Percentiles rank a stretch among this genome's conserved stretches.
These are phyloP conservation scores for Candida krabiensis DNA, from an alignment of 805 yeast species.

Conservation along the genomic window DNA sequence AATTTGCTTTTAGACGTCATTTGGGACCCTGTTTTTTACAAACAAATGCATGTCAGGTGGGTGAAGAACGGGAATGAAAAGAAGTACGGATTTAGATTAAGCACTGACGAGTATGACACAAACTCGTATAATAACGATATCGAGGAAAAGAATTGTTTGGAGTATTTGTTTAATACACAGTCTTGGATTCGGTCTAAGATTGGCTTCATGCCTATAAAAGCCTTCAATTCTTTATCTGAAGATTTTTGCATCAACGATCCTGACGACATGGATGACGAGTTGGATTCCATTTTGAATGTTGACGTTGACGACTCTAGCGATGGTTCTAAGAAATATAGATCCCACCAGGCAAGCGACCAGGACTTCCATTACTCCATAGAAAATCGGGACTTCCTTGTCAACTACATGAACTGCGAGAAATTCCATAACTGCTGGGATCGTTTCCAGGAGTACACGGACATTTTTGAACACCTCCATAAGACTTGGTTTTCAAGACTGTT, in stretches of 20 bases:
- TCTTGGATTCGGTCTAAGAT: slow-evolving; percentile 41
- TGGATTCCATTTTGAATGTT: slow-evolving; percentile 20
- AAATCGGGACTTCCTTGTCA: slow-evolving; percentile 38
- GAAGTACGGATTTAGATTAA: slow-evolving; percentile 29
- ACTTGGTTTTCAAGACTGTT: slow-evolving; percentile 30
- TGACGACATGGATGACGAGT: slow-evolving; percentile 28
- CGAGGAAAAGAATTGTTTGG: slow-evolving; percentile 40
- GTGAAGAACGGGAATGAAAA: slow-evolving; percentile 24
- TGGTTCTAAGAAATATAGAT: slow-evolving; percentile 9
- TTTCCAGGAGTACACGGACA: slow-evolving; percentile 35
- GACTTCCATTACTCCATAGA: slow-evolving; percentile 37
- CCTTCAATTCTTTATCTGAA: slow-evolving; percentile 36
- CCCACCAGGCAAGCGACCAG: slow-evolving; percentile 19
- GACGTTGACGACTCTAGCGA: slow-evolving; percentile 10
- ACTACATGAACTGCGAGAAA: slow-evolving; percentile 41
- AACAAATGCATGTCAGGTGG: slow-evolving; percentile 36
- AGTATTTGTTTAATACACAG: slow-evolving; percentile 36
- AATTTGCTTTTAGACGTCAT: slow-evolving; percentile 35
- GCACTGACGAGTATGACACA: slow-evolving; percentile 26
- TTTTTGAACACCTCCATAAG: slow-evolving; percentile 34
- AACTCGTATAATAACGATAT: slow-evolving; percentile 39
- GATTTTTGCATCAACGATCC: slow-evolving; percentile 37
- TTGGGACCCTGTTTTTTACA: slow-evolving; percentile 43
- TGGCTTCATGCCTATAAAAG: slow-evolving; percentile 40
- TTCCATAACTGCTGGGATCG: slow-evolving; percentile 40